Base-by-base conservation (phyloP, 441 rosid species). In the Populus tomentosa region DNA sequence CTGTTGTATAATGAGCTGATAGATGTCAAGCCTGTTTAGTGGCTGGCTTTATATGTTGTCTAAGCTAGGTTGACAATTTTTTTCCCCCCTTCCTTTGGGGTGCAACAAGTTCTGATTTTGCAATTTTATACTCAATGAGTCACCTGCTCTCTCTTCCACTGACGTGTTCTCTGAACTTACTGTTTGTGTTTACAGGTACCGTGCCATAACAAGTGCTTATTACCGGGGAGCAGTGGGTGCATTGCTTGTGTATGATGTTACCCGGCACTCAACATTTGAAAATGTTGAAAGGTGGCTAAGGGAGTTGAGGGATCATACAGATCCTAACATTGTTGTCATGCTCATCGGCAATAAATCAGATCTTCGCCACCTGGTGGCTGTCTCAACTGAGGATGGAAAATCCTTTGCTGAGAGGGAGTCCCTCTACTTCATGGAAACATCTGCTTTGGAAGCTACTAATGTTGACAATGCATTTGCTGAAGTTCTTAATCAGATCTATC, bases 181-280 rank as follows among this genome's bases (percentile, higher is more conserved):
- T 10, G 16, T n/a, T 6, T 63, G 3, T 62, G 30, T 16, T 62
- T 66, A 64, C 72, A 92, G 97, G 91, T 92, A 92, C 62, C 93
- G 97, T 61, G 97, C 97, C 84, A 92, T 91, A 68, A 92, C 97
- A 7, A 92, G 97, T n/a, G 97, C 97, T 32, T 92, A 92, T 33
- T 92, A 93, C 62, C 86, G 97, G 50, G 97, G 97, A 82, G 97
- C 97, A 13, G 95, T 92, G 28, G 95, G 97, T 23, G 97, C 95
- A 14, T 84, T 92, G 68, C 93, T 92, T 24, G 94, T 92, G 46
- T 92, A 92, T 42, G 97, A 92, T 32, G 97, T 91, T 70, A 92
- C 97, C 0, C 82, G 97, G 68, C 93, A 90, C 83, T 90, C 95
- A 0, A 92, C 97, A 28, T 92, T 91, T 42, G 94, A 90, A 75